Base-by-base conservation (phyloP, 2,329 filamentous ascomycete genomes). In the Chaetomium olivaceum region DNA sequence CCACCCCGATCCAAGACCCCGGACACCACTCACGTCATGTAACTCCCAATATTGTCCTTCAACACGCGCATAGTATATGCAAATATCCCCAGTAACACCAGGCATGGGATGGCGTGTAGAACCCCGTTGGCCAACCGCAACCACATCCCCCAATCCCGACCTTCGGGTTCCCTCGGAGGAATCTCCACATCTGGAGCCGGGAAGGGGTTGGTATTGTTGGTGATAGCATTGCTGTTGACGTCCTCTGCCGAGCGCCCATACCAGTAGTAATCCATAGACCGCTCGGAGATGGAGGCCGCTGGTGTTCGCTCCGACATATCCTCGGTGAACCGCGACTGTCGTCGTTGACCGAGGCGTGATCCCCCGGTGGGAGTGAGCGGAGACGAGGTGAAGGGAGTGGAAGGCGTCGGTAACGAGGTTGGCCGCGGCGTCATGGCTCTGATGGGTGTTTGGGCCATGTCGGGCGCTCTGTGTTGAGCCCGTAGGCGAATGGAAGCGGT, bases 261-360 rank as follows among this genome's bases (percentile, higher is more conserved):
- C 62, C 62, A 63, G 21, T 61, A 54, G 23, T 61, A 55, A 16
- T 65, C 67, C 29, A 66, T 54, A 23, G 63, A 70, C n/a, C 51
- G 65, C 31, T 73, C 71, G 43, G 69, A 71, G n/a, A 71, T 51
- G 63, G 69, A 75, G 67, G 71, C 68, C 0, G 70, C 69, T 2
- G 74, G 74, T n/a, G 72, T 73, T 58, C 67, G 68, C 48, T 73
- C 73, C n/a, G 71, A 64, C 70, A 74, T 73, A 33, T 73, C 68
- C 66, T 75, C 73, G 14, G 70, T 71, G 51, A 75, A 74, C 11
- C 71, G 66, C 11, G 73, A 73, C 36, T 65, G 66, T 4, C 71
- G 64, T 23, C 69, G 67, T 3, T 61, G 58, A 21, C 54, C 55
- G 21, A 67, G 66, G 6, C 64, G 61, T 19, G 67, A 65, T 14